These are phyloP conservation scores for Camelina sativa DNA, from an alignment of 345 rosid species.

Conservation along the genomic window DNA sequence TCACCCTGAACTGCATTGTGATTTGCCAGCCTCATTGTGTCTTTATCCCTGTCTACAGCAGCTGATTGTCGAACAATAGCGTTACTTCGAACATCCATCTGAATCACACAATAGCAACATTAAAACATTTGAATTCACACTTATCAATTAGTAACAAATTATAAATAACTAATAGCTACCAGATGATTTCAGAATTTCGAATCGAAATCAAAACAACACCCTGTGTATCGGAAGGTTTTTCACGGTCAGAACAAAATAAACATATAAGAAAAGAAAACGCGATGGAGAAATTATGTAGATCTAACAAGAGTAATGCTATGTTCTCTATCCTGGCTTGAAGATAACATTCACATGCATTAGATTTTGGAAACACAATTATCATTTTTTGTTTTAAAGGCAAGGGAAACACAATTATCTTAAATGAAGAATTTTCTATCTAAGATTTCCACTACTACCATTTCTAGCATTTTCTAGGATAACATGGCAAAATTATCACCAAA, in stretches of 20 bases:
- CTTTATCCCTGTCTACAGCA: slow-evolving; percentile 76
- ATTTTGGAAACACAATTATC: slow-evolving; percentile 25
- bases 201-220: not conserved
- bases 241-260: not conserved
- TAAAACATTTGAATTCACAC: slow-evolving; percentile 11
- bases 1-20: slow-evolving; percentile 67
- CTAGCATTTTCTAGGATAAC: not conserved
- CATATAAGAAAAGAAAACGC: not conserved
- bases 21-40: slow-evolving; percentile 62
- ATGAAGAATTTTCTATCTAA: slow-evolving; percentile 9
- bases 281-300: slow-evolving; percentile 18
- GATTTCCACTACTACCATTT: not conserved
- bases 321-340: not conserved
- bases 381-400: too few species aligned
- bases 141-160: slow-evolving; percentile 13
- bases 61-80: slow-evolving; percentile 65
- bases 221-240: not conserved
- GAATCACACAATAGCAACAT: slow-evolving; percentile 45
- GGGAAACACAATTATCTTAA: slow-evolving; percentile 26
- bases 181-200: slow-evolving; percentile 15
- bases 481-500: slow-evolving; percentile 2
- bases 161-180: not conserved
- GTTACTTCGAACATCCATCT: slow-evolving; percentile 76
- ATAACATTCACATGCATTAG: slow-evolving; percentile 7
- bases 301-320: slow-evolving; percentile 6